Evolutionary conservation across 345 rosid genomes (phyloP).

Genomic region (Salix dunnii): DNA sequence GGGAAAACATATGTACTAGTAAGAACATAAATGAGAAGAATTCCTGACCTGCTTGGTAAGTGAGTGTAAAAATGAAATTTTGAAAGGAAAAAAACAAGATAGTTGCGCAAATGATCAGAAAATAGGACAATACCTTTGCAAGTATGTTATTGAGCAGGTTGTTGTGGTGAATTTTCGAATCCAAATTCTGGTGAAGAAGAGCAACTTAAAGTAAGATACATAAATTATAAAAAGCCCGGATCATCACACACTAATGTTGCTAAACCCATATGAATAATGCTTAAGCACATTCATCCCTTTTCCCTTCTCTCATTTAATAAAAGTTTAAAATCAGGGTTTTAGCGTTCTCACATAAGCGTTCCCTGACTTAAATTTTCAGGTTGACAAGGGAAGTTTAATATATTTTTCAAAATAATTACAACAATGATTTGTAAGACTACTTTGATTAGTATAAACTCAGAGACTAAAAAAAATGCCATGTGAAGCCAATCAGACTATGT

Average conservation of each 20-base stretch:
- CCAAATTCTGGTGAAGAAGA: constrained; percentile 59
- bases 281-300: no score
- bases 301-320: no score
- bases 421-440: background rate
- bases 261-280: no score
- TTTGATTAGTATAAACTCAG: no score
- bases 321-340: no score
- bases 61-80: background rate
- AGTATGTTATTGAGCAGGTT: constrained; percentile 89
- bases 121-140: constrained; percentile 61
- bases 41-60: background rate
- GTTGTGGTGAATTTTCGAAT: constrained; percentile 93
- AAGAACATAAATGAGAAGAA: background rate
- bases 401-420: background rate
- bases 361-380: no score
- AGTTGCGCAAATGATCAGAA: background rate
- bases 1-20: background rate
- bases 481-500: background rate
- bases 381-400: no score
- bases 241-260: background rate
- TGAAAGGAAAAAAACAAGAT: background rate
- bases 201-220: background rate
- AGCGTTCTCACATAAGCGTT: no score
- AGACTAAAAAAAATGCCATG: no score
- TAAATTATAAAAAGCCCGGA: background rate